phyloP scores from a whole-genome alignment of 2,329 filamentous ascomycete genomes.

The Paecilomyces dactylethromorphus region DNA sequence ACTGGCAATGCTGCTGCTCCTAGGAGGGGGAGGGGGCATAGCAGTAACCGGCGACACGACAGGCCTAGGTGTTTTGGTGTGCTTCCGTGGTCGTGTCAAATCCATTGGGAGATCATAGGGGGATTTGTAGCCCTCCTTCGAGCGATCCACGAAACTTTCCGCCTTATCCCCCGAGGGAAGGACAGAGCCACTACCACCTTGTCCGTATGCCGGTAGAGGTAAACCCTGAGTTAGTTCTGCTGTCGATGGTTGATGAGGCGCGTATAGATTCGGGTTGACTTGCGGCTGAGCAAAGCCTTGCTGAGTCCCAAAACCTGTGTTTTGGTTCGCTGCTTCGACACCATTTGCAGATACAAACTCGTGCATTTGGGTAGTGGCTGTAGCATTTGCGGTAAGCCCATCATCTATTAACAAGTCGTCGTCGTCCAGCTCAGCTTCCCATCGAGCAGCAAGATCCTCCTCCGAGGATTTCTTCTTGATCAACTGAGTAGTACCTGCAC shows the following conservation, averaged over 20 bases:
- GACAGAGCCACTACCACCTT: conserved; percentile 9
- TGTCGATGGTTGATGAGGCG: conserved; percentile 45
- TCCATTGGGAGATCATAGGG: conserved; percentile 95
- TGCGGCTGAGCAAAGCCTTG: conserved; percentile 14
- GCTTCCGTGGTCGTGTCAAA: conserved; percentile 59
- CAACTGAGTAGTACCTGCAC: conserved; percentile 13
- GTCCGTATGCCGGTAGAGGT: conserved; percentile 14
- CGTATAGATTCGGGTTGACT: conserved; percentile 38
- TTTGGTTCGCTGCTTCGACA: conserved; percentile 9
- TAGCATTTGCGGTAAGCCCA: conserved; percentile 24
- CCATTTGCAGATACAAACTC: conserved; percentile 15
- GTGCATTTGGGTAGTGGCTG: conserved; percentile 12
- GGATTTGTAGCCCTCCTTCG: conserved; percentile 86
- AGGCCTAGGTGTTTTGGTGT: conserved; percentile 53
- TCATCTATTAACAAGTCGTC: conserved; percentile 79
- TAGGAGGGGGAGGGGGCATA: conserved; percentile 49
- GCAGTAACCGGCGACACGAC: conserved; percentile 38
- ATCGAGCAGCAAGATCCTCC: conserved; percentile 70
- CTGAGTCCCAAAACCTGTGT: conserved; percentile 22
- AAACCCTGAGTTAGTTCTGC: conserved; percentile 38
- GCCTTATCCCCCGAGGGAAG: conserved; percentile 42
- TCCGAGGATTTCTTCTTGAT: conserved; percentile 23
- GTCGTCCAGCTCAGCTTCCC: conserved; percentile 74
- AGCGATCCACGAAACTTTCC: conserved; percentile 83
- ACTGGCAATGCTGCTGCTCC: conserved; percentile 56